phyloP scores from a whole-genome alignment of 768 basidiomycete species.

The Suillus subluteus region DNA sequence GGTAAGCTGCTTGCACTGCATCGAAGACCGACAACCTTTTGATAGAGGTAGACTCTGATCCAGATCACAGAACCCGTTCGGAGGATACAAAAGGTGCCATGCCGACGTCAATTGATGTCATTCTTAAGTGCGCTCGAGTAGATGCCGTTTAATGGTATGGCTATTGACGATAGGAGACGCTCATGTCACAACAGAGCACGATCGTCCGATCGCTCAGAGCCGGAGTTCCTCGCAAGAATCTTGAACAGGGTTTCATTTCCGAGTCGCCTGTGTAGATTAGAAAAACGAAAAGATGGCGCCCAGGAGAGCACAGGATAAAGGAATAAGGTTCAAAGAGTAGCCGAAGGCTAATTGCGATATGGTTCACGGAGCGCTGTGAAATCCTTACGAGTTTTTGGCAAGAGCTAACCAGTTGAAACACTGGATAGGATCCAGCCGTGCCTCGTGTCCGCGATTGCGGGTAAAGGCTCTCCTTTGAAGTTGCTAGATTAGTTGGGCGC shows the following conservation, averaged over 20 bases:
- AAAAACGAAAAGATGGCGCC: not conserved
- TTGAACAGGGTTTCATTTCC: constrained; percentile 3
- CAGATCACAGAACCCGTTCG: constrained; percentile 5
- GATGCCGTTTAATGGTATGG: not conserved
- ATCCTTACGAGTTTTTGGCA: constrained; percentile 20
- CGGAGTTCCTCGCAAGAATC: not conserved
- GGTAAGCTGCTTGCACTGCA: constrained; percentile 10
- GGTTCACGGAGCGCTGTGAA: constrained; percentile 16
- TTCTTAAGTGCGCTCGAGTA: not conserved
- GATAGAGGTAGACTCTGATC: constrained; percentile 7
- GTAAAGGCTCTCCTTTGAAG: constrained; percentile 26
- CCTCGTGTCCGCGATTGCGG: constrained; percentile 23
- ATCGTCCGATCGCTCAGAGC: not conserved
- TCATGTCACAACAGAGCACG: not conserved
- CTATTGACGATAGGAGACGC: not conserved
- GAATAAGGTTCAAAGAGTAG: constrained; percentile 28
- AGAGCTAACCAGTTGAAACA: constrained; percentile 13
- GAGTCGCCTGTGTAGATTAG: not conserved
- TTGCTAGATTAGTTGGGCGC: constrained; percentile 35
- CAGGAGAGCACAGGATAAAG: not conserved
- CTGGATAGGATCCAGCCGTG: constrained; percentile 10
- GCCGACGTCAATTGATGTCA: constrained; percentile 6
- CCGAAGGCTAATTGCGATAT: constrained; percentile 24
- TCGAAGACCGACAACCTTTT: constrained; percentile 6
- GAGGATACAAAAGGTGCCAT: constrained; percentile 4